Conservation (phyloP, 1,284 basidiomycete species). For the Meira nashicola region DNA sequence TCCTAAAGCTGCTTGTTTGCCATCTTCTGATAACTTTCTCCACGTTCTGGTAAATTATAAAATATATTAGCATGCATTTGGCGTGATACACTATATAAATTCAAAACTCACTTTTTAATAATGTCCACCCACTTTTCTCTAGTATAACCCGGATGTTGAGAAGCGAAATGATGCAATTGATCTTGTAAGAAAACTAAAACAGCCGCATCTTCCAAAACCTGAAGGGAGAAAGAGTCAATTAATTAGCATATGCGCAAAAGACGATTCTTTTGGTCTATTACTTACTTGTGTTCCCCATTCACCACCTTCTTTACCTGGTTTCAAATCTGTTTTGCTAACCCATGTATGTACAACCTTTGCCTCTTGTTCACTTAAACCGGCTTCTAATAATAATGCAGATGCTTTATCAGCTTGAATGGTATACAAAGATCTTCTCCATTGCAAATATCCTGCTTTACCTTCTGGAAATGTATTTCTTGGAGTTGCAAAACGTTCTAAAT, state of each 20-base stretch:
- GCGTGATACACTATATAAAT: not conserved
- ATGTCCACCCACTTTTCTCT: constrained; percentile 46
- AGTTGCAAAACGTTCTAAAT: constrained; percentile 44
- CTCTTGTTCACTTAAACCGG: constrained; percentile 25
- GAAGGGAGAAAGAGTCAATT: not conserved
- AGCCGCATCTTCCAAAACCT: constrained; percentile 46
- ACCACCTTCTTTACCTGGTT: constrained; percentile 29
- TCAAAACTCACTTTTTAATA: constrained; percentile 29
- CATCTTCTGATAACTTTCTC: constrained; percentile 39
- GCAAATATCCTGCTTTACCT: constrained; percentile 47
- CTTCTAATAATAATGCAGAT: constrained; percentile 23
- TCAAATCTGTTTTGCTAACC: constrained; percentile 46
- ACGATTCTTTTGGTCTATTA: not conserved
- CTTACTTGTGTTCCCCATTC: constrained; percentile 33
- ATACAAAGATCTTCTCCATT: constrained; percentile 47
- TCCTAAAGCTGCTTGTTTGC: constrained; percentile 38
- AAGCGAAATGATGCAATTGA: constrained; percentile 38
- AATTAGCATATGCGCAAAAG: not conserved
- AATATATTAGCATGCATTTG: not conserved
- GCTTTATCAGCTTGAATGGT: constrained; percentile 40
- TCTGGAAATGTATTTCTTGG: constrained; percentile 42
- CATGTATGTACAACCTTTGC: constrained; percentile 34
- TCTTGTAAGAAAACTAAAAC: constrained; percentile 46
- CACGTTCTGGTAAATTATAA: constrained; percentile 27
- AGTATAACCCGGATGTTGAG: constrained; percentile 31